Base-by-base conservation (phyloP, 805 yeast genomes). In the Starmerella tilneyi region DNA sequence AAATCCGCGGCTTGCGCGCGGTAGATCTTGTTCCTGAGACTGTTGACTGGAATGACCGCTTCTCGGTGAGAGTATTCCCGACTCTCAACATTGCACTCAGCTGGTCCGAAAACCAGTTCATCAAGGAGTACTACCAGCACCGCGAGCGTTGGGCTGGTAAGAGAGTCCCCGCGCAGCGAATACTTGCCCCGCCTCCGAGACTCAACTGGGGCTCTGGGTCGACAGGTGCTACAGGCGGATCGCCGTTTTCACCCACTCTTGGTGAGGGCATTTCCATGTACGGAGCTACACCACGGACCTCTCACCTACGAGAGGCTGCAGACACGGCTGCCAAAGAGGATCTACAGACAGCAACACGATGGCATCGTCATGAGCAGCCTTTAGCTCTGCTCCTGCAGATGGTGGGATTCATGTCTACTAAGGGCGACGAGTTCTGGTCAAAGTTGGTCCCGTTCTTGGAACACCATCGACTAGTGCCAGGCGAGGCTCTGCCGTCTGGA, bases 51-150 rank as follows among this genome's bases (percentile, higher is more conserved):
- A 55, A 55, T 5, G 54, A 50, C 27, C 50, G 57, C 4, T 16
- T 35, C 17, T 47, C 61, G 20, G 74, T 77, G 48, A 78, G 78
- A 54, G 69, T 88, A 35, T 89, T 86, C 59, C 74, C 74, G 44
- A 81, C 84, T 44, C 70, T 92, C 55, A 92, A 92, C 59, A 74
- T 81, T 45, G 94, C 95, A 0, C 70, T 92, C 34, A 97, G 92
- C 63, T 89, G 95, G 95, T 85, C 96, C 67, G 98, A 92, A 62
- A 89, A 92, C 63, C 79, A 81, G 55, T 85, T 88, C 55, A 70
- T 92, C 56, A 69, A 74, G 41, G 74, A 78, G 23, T 80, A 79
- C 60, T 76, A 71, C 28, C 45, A 32, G 15, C 52, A 48, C 24
- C 41, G 44, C 11, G 45, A 33, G 26, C 31, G 13, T 4, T 28